phyloP scores from a whole-genome alignment of 441 rosid species.

The Erodium texanum region DNA sequence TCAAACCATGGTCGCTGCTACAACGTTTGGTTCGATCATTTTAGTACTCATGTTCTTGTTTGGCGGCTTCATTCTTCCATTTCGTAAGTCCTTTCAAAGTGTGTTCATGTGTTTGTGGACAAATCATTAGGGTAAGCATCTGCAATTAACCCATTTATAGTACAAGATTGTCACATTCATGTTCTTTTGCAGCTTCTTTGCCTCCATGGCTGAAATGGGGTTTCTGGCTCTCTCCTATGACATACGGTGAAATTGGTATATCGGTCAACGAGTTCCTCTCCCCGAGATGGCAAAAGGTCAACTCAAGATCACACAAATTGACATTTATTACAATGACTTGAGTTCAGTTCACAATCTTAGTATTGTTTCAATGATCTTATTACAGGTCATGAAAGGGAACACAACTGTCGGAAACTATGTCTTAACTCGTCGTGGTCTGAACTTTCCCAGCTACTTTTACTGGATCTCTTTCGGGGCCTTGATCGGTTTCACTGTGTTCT shows the following conservation, averaged over 20 bases:
- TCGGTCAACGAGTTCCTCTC: slow-evolving; percentile 55
- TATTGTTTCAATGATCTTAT: neutral
- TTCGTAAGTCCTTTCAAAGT: slow-evolving; percentile 29
- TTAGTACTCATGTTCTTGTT: slow-evolving; percentile 25
- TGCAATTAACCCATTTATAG: too few species aligned
- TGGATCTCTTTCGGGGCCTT: slow-evolving; percentile 59
- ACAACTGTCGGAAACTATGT: slow-evolving; percentile 35
- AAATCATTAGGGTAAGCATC: too few species aligned
- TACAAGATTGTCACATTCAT: too few species aligned
- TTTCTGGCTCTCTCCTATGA: slow-evolving; percentile 56
- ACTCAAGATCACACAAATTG: neutral
- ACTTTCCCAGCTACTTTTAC: slow-evolving; percentile 37
- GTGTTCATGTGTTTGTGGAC: too few species aligned
- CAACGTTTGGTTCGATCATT: slow-evolving; percentile 21
- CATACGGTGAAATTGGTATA: slow-evolving; percentile 64
- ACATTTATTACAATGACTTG: neutral
- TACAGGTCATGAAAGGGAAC: slow-evolving; percentile 27
- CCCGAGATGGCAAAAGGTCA: slow-evolving; percentile 57
- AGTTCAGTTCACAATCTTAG: neutral
- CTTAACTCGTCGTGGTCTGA: slow-evolving; percentile 43
- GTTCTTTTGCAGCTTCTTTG: slow-evolving; percentile 34
- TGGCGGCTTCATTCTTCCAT: slow-evolving; percentile 44
- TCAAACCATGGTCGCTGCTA: slow-evolving; percentile 34
- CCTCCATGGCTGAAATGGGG: slow-evolving; percentile 67
- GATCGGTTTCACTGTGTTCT: slow-evolving; percentile 41